These are phyloP conservation scores for Sphaerosporella brunnea DNA, from an alignment of 495 filamentous ascomycete genomes.

Conservation along the genomic window DNA sequence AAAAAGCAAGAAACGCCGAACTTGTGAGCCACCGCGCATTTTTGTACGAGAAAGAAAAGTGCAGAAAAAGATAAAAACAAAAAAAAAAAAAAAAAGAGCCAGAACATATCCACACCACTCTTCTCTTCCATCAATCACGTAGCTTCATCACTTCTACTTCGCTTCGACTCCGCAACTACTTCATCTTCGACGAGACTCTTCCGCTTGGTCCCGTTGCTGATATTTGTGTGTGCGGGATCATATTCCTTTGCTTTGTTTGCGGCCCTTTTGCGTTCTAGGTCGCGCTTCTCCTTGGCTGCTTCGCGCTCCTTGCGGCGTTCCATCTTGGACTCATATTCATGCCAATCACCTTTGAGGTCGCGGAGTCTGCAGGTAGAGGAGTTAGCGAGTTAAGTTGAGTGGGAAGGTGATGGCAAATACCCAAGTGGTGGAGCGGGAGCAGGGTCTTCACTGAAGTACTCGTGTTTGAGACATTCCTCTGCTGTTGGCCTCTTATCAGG, in stretches of 20 bases:
- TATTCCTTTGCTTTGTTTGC: constrained; percentile 18
- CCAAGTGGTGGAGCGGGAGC: constrained; percentile 59
- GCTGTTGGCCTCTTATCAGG: constrained; percentile 71
- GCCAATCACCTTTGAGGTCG: constrained; percentile 86
- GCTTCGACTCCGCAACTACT: no score
- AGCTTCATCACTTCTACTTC: no score
- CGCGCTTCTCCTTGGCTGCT: constrained; percentile 50
- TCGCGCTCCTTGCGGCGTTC: constrained; percentile 82
- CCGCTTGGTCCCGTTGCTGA: neutral
- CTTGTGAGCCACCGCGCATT: no score
- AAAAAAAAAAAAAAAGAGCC: no score
- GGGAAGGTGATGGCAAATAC: constrained; percentile 32
- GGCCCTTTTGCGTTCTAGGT: constrained; percentile 35
- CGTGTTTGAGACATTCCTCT: constrained; percentile 67
- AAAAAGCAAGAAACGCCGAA: no score
- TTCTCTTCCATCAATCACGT: no score
- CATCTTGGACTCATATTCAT: constrained; percentile 90
- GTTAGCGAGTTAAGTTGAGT: constrained; percentile 25
- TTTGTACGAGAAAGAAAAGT: no score
- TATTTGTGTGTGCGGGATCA: neutral
- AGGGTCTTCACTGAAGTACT: constrained; percentile 83
- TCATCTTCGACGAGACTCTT: no score
- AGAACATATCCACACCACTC: no score
- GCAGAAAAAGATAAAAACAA: no score
- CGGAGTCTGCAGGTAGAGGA: constrained; percentile 41